Conservation (phyloP, 2,329 filamentous ascomycete genomes). For the Fusarium sterilihyphosum region DNA sequence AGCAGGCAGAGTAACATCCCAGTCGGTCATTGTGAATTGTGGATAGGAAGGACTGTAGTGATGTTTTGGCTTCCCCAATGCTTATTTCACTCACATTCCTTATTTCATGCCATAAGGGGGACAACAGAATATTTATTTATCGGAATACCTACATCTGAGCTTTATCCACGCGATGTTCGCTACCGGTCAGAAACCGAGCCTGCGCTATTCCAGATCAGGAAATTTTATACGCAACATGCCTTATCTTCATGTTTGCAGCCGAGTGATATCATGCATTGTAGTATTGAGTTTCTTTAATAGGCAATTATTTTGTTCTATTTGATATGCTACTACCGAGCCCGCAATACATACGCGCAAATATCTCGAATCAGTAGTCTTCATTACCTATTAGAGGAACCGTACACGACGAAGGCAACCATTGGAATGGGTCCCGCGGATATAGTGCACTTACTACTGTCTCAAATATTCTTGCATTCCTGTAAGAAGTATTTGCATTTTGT, state of each 20-base stretch:
- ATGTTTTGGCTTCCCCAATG: neutral
- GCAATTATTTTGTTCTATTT: neutral
- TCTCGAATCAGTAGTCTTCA: rapidly evolving
- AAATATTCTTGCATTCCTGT: neutral
- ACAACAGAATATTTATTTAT: rapidly evolving
- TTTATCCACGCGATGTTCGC: rapidly evolving
- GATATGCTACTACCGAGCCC: rapidly evolving
- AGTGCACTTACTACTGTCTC: rapidly evolving
- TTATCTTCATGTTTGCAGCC: neutral
- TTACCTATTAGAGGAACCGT: neutral
- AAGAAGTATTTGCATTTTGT: rapidly evolving
- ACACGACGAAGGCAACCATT: neutral
- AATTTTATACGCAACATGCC: neutral
- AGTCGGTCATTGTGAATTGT: neutral
- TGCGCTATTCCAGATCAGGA: neutral
- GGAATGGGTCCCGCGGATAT: rapidly evolving
- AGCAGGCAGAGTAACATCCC: neutral
- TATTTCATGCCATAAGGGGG: rapidly evolving
- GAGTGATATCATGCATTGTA: no score
- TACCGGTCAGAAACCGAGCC: neutral
- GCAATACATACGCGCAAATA: rapidly evolving
- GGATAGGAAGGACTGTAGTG: rapidly evolving
- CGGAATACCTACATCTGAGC: rapidly evolving
- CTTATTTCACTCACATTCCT: rapidly evolving
- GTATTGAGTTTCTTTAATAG: neutral